Evolutionary conservation across 2,329 filamentous ascomycete genomes (phyloP).

Genomic region (Pseudocercospora cruenta): DNA sequence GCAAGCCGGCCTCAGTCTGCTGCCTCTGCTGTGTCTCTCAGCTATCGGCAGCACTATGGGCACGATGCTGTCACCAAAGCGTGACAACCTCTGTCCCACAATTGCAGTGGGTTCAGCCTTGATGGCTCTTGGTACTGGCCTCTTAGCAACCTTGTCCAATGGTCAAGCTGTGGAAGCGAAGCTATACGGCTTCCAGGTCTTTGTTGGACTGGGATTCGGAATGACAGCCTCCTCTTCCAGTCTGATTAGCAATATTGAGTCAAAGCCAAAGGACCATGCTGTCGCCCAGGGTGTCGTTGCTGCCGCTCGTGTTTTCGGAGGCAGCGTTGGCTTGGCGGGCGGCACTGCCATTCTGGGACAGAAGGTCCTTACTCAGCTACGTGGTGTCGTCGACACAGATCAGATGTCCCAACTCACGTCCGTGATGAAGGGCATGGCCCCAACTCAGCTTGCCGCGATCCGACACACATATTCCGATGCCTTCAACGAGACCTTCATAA

Average conservation of each 20-base stretch:
- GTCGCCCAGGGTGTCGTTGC: constrained; percentile 11
- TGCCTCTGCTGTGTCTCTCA: constrained; percentile 25
- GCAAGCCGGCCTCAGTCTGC: constrained; percentile 27
- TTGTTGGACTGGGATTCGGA: constrained; percentile 29
- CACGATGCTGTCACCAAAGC: constrained; percentile 11
- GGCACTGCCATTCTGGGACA: constrained; percentile 3
- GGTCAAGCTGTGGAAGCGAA: not conserved
- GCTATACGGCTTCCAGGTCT: constrained; percentile 27
- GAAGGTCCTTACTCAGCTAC: not conserved
- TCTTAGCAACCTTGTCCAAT: constrained; percentile 20
- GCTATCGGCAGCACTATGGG: constrained; percentile 25
- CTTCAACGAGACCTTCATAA: constrained; percentile 1
- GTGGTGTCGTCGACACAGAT: not conserved
- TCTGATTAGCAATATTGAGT: constrained; percentile 8
- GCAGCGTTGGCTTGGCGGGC: constrained; percentile 4
- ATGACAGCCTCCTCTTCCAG: constrained; percentile 17
- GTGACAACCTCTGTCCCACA: constrained; percentile 19
- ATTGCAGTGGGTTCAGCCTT: constrained; percentile 18
- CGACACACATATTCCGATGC: constrained; percentile 56
- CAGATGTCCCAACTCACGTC: not conserved
- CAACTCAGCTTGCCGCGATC: constrained; percentile 44
- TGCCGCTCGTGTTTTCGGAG: constrained; percentile 10
- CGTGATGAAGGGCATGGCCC: constrained; percentile 5
- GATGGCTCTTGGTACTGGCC: constrained; percentile 24
- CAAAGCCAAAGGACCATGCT: constrained; percentile 13